Conservation (phyloP, 768 basidiomycete genomes). For the Podaxis sp. region DNA sequence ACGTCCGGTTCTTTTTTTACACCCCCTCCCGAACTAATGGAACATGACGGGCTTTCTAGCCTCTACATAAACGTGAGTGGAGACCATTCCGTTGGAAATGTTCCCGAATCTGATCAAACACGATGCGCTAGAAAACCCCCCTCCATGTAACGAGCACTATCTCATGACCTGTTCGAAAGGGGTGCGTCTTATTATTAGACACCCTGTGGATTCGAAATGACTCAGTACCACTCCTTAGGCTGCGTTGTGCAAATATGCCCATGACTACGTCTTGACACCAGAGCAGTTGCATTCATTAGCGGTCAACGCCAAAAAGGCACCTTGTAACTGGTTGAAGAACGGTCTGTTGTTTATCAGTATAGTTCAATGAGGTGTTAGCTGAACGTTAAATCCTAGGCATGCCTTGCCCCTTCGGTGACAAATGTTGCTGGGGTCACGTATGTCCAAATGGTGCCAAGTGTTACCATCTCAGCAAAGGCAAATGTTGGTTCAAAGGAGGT, state of each 20-base stretch:
- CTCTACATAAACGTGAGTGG: conserved; percentile 72
- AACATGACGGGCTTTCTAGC: conserved; percentile 37
- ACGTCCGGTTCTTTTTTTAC: conserved; percentile 20
- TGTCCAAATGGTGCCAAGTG: conserved; percentile 79
- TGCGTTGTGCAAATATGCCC: conserved; percentile 78
- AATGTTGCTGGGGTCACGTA: conserved; percentile 82
- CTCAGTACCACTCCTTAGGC: conserved; percentile 33
- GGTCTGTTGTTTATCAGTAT: conserved; percentile 35
- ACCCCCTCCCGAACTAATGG: not conserved
- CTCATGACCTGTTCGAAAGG: conserved; percentile 82
- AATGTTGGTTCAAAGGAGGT: conserved; percentile 88
- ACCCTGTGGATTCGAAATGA: not conserved
- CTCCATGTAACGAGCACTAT: conserved; percentile 85
- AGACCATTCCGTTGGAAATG: conserved; percentile 1
- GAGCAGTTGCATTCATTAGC: conserved; percentile 73
- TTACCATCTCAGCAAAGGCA: conserved; percentile 71
- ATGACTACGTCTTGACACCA: conserved; percentile 69
- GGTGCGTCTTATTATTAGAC: conserved; percentile 34
- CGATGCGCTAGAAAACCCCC: conserved; percentile 60
- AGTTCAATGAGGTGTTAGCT: conserved; percentile 3
- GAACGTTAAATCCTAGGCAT: conserved; percentile 41
- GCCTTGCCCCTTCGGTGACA: conserved; percentile 71
- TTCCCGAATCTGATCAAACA: conserved; percentile 9
- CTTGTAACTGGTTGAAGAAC: conserved; percentile 82
- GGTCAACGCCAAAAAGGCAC: conserved; percentile 79